phyloP scores from a whole-genome alignment of 495 filamentous ascomycete genomes.

The Viridothelium virens region DNA sequence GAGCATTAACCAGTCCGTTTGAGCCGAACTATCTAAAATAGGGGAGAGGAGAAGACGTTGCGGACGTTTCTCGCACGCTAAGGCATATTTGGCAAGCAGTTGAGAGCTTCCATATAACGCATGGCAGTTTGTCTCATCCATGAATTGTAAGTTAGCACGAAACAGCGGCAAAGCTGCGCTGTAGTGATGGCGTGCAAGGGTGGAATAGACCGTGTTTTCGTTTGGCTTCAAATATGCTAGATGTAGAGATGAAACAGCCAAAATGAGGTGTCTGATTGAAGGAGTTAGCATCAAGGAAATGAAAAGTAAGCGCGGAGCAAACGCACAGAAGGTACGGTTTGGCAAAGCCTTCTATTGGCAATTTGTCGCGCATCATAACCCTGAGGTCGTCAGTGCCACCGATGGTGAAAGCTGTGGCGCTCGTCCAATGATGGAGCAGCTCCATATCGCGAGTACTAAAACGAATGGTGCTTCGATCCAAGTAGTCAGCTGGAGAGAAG shows the following conservation, averaged over 20 bases:
- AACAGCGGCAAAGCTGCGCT: conserved; percentile 1
- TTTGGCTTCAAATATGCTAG: conserved; percentile 1
- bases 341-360: conserved; percentile 1
- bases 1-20: background rate
- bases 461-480: background rate
- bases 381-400: background rate
- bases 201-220: background rate
- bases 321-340: conserved; percentile 4
- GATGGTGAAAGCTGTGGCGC: background rate
- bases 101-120: conserved; percentile 7
- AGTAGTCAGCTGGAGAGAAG: background rate
- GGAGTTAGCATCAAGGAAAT: background rate
- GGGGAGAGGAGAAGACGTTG: background rate
- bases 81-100: background rate
- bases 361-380: background rate
- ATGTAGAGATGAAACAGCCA: conserved; percentile 5
- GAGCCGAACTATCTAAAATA: background rate
- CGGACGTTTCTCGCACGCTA: background rate
- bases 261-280: background rate
- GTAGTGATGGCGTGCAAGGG: conserved; percentile 1
- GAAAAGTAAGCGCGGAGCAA: background rate
- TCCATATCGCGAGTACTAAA: conserved; percentile 5
- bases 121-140: conserved; percentile 2
- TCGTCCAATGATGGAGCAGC: conserved; percentile 1
- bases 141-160: background rate